Base-by-base conservation (phyloP, 2,329 filamentous ascomycete species). In the Escovopsis sp. region DNA sequence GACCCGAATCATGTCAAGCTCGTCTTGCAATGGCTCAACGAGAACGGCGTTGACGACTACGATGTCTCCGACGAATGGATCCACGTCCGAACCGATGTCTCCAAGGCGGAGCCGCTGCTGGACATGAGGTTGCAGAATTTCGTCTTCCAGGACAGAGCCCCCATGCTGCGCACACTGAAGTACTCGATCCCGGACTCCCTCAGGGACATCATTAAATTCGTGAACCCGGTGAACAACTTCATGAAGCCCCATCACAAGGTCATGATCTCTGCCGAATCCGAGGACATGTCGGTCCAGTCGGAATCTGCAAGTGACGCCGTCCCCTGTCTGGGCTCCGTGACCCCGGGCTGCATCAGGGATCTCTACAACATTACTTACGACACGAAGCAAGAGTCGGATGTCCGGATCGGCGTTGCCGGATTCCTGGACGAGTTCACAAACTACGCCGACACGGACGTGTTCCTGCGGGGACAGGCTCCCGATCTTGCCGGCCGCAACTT, bases 341-440 rank as follows among this genome's bases (percentile, higher is more conserved):
- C 58, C 1, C 67, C 65, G 0, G 50, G 53, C 8, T 69, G 67
- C 48, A 58, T 73, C 32, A 58, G 56, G 8, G 53, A 63, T 40
- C 58, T 69, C 11, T 72, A 72, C 55, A 67, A 67, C 47, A 62
- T 71, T 47, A 58, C 55, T 34, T 63, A 64, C 46, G n/a, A 49
- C 49, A 6, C 51, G 46, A 4, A 48, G 56, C 23, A 47, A 48
- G 52, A 39, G 3, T 64, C 65, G 1, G 53, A 55, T 1, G 61
- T 63, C 7, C 61, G 63, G 0, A 55, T 70, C 38, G 69, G 64
- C 26, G 57, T 73, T 19, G 67, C 67, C 1, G 69, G 70, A 7
- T 73, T 72, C 51, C 60, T 72, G 1, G 66, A 69, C 15, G 55
- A 73, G 48, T 66, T 64, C 48, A 61, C 65, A 50, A 67, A 65